Percentiles rank a stretch among this genome's conserved stretches.
phyloP scores from a whole-genome alignment of 164 flowering plant genomes.

The Kalanchoe fedtschenkoi region DNA sequence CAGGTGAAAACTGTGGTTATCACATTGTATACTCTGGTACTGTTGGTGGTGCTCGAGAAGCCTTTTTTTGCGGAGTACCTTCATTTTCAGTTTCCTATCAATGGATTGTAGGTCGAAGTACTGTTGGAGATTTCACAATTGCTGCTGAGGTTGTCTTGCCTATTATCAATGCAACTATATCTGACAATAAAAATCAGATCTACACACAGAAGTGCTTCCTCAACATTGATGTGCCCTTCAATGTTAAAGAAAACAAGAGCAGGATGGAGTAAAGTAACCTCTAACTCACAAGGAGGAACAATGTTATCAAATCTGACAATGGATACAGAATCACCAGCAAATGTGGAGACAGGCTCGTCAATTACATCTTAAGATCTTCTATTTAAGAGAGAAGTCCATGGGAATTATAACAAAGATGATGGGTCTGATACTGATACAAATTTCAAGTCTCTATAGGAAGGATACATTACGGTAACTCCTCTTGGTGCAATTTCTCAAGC shows the following conservation, averaged over 20 bases:
- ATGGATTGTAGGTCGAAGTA: constrained; percentile 76
- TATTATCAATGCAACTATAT: constrained; percentile 42
- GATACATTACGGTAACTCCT: constrained; percentile 82
- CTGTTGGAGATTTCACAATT: constrained; percentile 39
- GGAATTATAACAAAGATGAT: constrained; percentile 24
- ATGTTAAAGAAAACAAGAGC: constrained; percentile 50
- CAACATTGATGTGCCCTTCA: constrained; percentile 74
- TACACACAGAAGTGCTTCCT: constrained; percentile 55
- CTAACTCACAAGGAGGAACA: constrained; percentile 34
- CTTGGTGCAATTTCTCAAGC: constrained; percentile 63
- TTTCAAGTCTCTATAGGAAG: constrained; percentile 38
- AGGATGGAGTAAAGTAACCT: constrained; percentile 62
- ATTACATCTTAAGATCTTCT: background rate
- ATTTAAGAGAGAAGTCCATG: constrained; percentile 2
- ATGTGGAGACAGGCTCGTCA: background rate
- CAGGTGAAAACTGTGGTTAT: constrained; percentile 88
- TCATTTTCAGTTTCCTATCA: constrained; percentile 74
- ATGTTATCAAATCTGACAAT: constrained; percentile 63
- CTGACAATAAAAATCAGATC: constrained; percentile 43
- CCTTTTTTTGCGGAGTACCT: constrained; percentile 70
- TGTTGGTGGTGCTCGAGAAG: constrained; percentile 97
- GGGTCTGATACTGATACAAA: constrained; percentile 39
- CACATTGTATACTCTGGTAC: constrained; percentile 89
- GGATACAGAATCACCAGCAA: constrained; percentile 30
- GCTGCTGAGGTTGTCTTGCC: constrained; percentile 90